phyloP scores from a whole-genome alignment of 257 asterid species.

The Phtheirospermum japonicum region DNA sequence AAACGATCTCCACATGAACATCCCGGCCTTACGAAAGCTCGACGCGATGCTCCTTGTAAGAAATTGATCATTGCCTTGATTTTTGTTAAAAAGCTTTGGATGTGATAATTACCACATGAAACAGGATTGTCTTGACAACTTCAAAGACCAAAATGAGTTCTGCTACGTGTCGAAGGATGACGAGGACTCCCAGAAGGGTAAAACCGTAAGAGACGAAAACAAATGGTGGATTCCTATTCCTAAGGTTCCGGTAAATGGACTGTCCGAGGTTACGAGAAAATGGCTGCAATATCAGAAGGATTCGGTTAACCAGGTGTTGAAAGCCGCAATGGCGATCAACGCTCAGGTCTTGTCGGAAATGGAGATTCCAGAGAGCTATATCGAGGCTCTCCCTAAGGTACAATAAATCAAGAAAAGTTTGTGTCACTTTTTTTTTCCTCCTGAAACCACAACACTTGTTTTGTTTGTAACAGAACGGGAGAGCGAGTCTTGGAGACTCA shows the following conservation, averaged over 20 bases:
- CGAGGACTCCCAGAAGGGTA: slow-evolving; percentile 37
- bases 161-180: slow-evolving; percentile 47
- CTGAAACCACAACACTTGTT: background rate
- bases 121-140: slow-evolving; percentile 91
- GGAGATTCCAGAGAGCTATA: slow-evolving; percentile 76
- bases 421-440: background rate
- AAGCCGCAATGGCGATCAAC: slow-evolving; percentile 93
- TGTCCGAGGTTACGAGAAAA: slow-evolving; percentile 61
- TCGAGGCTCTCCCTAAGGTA: slow-evolving; percentile 89
- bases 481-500: slow-evolving; percentile 79
- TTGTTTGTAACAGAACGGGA: slow-evolving; percentile 55
- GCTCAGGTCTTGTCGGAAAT: slow-evolving; percentile 73
- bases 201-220: slow-evolving; percentile 31
- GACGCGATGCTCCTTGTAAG: slow-evolving; percentile 87
- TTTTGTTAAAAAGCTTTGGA: background rate
- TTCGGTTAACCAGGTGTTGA: slow-evolving; percentile 74
- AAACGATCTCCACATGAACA: slow-evolving; percentile 72
- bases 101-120: too few relatives aligned
- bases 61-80: background rate
- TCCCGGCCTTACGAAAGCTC: slow-evolving; percentile 79
- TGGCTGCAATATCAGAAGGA: slow-evolving; percentile 86
- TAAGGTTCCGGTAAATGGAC: slow-evolving; percentile 65
- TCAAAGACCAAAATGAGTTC: slow-evolving; percentile 71
- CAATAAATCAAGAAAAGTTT: background rate
- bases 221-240: slow-evolving; percentile 98